Conservation (phyloP, 345 rosid genomes). For the Syzygium jambos region DNA sequence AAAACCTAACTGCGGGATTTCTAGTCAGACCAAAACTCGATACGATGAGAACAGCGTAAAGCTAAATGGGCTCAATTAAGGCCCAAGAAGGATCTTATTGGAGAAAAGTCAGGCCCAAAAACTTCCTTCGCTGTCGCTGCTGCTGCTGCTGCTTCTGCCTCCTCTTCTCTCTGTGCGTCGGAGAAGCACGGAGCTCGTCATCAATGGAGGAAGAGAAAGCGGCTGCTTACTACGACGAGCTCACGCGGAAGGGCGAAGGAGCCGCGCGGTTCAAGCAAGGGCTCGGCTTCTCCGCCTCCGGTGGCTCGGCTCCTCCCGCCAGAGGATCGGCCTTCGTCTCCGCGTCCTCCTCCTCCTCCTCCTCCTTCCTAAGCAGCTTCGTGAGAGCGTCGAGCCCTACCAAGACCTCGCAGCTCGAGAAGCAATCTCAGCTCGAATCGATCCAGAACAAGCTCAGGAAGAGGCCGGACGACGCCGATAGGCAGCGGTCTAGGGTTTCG, state of each 20-base stretch:
- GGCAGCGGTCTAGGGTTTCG: conserved; percentile 13
- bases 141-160: background rate
- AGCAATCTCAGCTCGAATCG: conserved; percentile 55
- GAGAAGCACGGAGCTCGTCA: background rate
- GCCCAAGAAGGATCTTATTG: background rate
- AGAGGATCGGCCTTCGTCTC: conserved; percentile 37
- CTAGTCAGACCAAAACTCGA: too few relatives aligned
- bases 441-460: conserved; percentile 69
- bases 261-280: conserved; percentile 98
- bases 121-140: background rate
- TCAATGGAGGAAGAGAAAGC: conserved; percentile 74
- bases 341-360: conserved; percentile 19
- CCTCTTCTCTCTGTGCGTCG: background rate
- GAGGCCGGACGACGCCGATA: conserved; percentile 14
- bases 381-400: conserved; percentile 68
- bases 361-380: conserved; percentile 63
- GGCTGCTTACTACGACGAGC: conserved; percentile 78
- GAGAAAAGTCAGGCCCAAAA: background rate
- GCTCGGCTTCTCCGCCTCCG: conserved; percentile 64
- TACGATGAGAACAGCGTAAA: background rate
- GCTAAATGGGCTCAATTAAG: background rate
- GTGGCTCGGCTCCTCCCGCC: conserved; percentile 60
- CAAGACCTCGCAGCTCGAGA: conserved; percentile 32
- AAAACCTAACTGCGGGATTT: background rate
- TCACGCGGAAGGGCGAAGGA: conserved; percentile 79